Base-by-base conservation (phyloP, 805 yeast species). In the Metschnikowia lochheadii region DNA sequence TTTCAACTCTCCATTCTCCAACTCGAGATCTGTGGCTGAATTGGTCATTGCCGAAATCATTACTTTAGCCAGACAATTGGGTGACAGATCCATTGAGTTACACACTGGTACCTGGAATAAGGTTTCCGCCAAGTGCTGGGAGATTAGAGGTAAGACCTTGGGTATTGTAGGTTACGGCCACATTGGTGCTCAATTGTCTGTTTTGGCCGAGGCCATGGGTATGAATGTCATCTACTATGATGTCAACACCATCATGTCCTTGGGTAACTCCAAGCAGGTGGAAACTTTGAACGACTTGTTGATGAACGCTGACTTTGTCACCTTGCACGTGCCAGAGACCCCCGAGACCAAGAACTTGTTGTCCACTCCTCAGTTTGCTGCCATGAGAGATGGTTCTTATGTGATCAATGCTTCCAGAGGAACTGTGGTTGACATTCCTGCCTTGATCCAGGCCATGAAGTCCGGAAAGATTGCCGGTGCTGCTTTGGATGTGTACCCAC, bases 91-190 rank as follows among this genome's bases (percentile, higher is more conserved):
- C 34, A 85, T 86, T 58, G 99, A 94, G 77, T 68, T 94, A 77
- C 99, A 92, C 77, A 81, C 92, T 49, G 97, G 97, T 58, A 84
- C 92, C 55, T 94, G 99, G 99, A 94, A 94, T 78, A 94, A 94
- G 77, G 97, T 92, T 61, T 78, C 87, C 63, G 79, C 89, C 59
- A 90, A 82, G 71, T 94, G 99, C 76, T 94, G 98, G 98, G 99
- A 94, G 76, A 91, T 94, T 61, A 87, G 99, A 76, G 99, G 99
- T 60, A 94, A 94, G 73, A 92, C 99, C 44, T 79, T 94, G 62
- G 99, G 99, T 55, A 94, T 94, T 64, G 79, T 94, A 37, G 99
- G 99, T 61, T 94, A 94, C 65, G 99, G 99, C 63, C 99, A 94
- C 72, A 94, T 94, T 75, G 99, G 99, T 62, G 76, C 98, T 45